Conservation (phyloP, 257 asterid genomes). For the Leonotis leonurus region DNA sequence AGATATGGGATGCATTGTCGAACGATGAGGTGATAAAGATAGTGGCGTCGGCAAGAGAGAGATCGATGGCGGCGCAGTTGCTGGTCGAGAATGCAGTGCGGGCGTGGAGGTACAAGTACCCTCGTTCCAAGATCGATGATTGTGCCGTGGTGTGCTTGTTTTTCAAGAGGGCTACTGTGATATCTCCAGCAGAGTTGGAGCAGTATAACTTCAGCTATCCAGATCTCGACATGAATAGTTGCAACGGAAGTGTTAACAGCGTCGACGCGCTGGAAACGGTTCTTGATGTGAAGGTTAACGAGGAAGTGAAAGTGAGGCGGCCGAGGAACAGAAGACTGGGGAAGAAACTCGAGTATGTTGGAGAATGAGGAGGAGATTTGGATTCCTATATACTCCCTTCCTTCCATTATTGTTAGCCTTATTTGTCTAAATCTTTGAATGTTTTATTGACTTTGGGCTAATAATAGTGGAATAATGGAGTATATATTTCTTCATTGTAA, state of each 20-base stretch:
- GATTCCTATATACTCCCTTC: no score
- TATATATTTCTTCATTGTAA: constrained; percentile 11
- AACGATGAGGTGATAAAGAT: constrained; percentile 56
- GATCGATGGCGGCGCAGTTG: constrained; percentile 52
- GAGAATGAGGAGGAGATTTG: constrained; percentile 7
- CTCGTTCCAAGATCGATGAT: constrained; percentile 63
- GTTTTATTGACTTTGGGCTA: no score
- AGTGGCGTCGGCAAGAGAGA: constrained; percentile 53
- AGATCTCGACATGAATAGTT: constrained; percentile 25
- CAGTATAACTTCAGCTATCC: constrained; percentile 37
- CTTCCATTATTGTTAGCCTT: no score
- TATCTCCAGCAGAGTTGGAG: constrained; percentile 40
- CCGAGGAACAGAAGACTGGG: constrained; percentile 29
- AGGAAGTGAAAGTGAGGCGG: constrained; percentile 6
- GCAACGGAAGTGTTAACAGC: constrained; percentile 24
- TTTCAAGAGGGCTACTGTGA: constrained; percentile 38
- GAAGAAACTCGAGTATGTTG: constrained; percentile 20
- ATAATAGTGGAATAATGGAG: no score
- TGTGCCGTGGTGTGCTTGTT: constrained; percentile 66
- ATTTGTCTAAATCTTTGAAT: no score
- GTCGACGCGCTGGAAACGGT: constrained; percentile 78
- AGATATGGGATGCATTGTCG: constrained; percentile 84
- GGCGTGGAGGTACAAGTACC: constrained; percentile 67
- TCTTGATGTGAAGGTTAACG: constrained; percentile 31
- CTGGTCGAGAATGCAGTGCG: constrained; percentile 53